Percentiles rank a stretch among this genome's conserved stretches.
Evolutionary conservation across 139 green algal genomes (phyloP).

Genomic region (Gonium pectorale): DNA sequence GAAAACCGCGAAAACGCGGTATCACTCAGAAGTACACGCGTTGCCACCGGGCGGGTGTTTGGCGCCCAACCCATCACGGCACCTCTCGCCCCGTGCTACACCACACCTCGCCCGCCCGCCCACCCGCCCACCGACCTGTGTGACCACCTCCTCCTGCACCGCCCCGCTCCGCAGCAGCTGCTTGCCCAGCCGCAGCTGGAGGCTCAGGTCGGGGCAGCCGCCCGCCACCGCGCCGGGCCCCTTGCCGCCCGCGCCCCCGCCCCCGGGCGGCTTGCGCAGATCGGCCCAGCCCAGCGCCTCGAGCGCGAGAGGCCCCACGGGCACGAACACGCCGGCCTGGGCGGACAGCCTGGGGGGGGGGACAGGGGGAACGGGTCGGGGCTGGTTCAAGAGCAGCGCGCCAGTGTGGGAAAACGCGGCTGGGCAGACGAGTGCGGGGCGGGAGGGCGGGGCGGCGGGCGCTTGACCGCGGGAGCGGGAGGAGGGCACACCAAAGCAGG

Average conservation of each 20-base stretch:
- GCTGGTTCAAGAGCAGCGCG: neutral
- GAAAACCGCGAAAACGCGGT: too few relatives aligned
- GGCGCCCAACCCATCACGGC: too few relatives aligned
- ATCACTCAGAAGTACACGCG: too few relatives aligned
- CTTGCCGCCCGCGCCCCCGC: neutral
- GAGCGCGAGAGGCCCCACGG: slow-evolving; percentile 84
- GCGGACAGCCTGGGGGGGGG: slow-evolving; percentile 53
- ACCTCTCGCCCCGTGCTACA: too few relatives aligned
- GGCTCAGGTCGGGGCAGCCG: slow-evolving; percentile 14
- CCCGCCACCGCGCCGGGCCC: neutral
- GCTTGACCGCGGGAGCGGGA: too few relatives aligned
- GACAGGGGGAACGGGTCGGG: neutral
- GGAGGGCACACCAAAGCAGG: too few relatives aligned
- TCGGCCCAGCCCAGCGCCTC: slow-evolving; percentile 87
- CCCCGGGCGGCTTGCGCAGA: slow-evolving; percentile 58
- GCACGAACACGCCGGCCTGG: slow-evolving; percentile 80
- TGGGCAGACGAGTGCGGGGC: too few relatives aligned
- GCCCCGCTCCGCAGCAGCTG: slow-evolving; percentile 54
- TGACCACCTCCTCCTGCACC: slow-evolving; percentile 89
- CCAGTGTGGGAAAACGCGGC: too few relatives aligned
- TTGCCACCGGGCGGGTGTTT: too few relatives aligned
- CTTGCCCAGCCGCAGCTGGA: slow-evolving; percentile 34
- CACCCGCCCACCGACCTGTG: slow-evolving; percentile 58
- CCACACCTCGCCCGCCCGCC: too few relatives aligned
- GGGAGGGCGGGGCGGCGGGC: too few relatives aligned